Conservation (phyloP, 2,329 filamentous ascomycete species). For the Nemania bipapillata region DNA sequence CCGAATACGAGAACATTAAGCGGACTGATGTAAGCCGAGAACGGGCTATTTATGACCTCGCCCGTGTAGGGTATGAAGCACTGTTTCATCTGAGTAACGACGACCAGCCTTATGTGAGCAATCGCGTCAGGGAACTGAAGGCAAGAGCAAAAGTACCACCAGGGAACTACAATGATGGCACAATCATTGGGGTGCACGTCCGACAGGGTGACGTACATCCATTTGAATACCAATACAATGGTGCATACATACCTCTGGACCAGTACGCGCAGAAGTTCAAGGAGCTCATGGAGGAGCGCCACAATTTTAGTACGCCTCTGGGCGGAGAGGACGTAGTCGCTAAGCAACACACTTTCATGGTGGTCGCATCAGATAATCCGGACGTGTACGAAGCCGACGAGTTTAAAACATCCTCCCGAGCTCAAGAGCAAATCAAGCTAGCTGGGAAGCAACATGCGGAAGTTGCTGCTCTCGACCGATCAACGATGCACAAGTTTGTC, state of each 20-base stretch:
- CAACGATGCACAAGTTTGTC: constrained; percentile 71
- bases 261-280: constrained; percentile 71
- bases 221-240: constrained; percentile 77
- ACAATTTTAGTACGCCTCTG: constrained; percentile 56
- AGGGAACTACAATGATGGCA: constrained; percentile 60
- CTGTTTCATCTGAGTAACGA: constrained; percentile 76
- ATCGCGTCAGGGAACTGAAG: constrained; percentile 68
- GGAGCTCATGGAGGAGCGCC: constrained; percentile 63
- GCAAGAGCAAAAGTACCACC: constrained; percentile 57
- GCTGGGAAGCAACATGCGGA: constrained; percentile 69
- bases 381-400: constrained; percentile 75
- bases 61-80: constrained; percentile 75
- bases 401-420: constrained; percentile 66
- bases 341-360: constrained; percentile 60
- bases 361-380: constrained; percentile 85
- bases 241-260: constrained; percentile 80
- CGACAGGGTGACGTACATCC: constrained; percentile 83
- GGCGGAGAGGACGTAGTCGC: constrained; percentile 52
- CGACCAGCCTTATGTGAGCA: constrained; percentile 72
- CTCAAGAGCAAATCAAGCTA: constrained; percentile 80
- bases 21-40: constrained; percentile 64
- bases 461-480: constrained; percentile 56
- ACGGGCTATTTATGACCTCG: constrained; percentile 73
- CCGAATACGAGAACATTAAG: constrained; percentile 62
- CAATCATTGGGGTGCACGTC: constrained; percentile 77